Evolutionary conservation across 2,329 filamentous ascomycete genomes (phyloP).

Genomic region (Ophiostoma montium): DNA sequence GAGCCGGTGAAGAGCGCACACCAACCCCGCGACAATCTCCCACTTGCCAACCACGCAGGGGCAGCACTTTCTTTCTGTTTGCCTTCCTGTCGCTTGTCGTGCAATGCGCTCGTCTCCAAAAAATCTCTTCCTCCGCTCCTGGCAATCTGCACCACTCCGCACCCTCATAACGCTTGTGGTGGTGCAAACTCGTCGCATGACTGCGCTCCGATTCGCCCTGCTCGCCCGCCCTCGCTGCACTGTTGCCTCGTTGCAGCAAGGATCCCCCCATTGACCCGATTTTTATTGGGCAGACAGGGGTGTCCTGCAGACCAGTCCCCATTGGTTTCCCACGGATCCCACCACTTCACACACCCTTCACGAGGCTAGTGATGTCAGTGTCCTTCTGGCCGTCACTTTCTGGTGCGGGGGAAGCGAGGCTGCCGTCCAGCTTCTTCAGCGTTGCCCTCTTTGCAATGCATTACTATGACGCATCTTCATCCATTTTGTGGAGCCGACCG

Average conservation of each 20-base stretch:
- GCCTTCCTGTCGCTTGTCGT: no score
- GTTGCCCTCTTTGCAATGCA: not conserved
- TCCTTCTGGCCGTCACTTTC: not conserved
- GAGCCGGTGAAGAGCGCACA: not conserved
- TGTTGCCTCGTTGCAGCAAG: not conserved
- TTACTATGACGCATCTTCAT: not conserved
- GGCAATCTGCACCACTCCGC: not conserved
- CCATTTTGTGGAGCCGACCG: not conserved
- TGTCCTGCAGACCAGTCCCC: not conserved
- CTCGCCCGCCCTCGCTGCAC: not conserved
- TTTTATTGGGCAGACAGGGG: conserved; percentile 4
- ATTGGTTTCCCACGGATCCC: not conserved
- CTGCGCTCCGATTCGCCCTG: conserved; percentile 3
- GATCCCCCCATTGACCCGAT: not conserved
- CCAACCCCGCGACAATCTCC: not conserved
- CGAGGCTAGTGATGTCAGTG: conserved; percentile 8
- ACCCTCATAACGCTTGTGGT: no score
- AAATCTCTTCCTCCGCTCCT: not conserved
- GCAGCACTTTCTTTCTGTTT: no score
- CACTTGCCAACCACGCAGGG: no score
- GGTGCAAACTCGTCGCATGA: not conserved
- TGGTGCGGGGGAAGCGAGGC: not conserved
- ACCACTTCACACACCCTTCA: not conserved
- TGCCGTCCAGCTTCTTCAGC: not conserved
- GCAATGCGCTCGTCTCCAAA: no score